A percentile compares a stretch with the other conserved stretches of the same genome.
Conservation (phyloP, 441 rosid genomes). For the Gossypium gossypioides region DNA sequence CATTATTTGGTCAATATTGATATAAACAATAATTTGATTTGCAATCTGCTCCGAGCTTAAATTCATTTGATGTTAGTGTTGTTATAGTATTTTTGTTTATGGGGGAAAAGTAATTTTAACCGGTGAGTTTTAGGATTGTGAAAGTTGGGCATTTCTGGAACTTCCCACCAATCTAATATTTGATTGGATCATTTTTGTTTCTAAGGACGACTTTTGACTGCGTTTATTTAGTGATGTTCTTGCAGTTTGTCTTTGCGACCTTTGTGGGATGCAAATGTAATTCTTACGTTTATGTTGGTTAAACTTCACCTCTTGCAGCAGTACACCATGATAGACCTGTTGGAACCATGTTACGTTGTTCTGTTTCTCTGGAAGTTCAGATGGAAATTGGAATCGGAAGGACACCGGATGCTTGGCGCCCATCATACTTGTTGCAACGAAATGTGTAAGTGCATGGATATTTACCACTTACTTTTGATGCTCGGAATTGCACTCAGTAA, state of each 20-base stretch:
- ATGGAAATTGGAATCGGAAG: slow-evolving; percentile 20
- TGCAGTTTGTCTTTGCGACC: background rate
- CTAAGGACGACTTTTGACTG: background rate
- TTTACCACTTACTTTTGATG: background rate
- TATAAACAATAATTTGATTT: background rate
- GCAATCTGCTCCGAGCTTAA: background rate
- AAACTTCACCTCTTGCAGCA: slow-evolving; percentile 27
- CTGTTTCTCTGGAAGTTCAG: slow-evolving; percentile 7
- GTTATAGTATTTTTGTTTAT: background rate
- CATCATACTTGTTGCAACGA: slow-evolving; percentile 25
- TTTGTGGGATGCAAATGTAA: background rate
- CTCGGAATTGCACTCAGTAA: background rate
- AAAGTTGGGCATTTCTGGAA: background rate
- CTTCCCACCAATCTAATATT: background rate
- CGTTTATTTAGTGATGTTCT: background rate
- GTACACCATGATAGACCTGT: slow-evolving; percentile 18
- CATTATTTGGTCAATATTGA: background rate
- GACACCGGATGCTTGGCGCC: slow-evolving; percentile 19
- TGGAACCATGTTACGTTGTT: slow-evolving; percentile 16
- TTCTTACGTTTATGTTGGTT: background rate
- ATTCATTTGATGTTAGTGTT: background rate
- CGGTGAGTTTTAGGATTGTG: background rate
- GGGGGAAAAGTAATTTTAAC: background rate
- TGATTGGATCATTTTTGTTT: background rate
- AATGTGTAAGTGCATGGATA: slow-evolving; percentile 31